Evolutionary conservation across 2,329 filamentous ascomycete species (phyloP).

Genomic region (Neofusicoccum laricinum): DNA sequence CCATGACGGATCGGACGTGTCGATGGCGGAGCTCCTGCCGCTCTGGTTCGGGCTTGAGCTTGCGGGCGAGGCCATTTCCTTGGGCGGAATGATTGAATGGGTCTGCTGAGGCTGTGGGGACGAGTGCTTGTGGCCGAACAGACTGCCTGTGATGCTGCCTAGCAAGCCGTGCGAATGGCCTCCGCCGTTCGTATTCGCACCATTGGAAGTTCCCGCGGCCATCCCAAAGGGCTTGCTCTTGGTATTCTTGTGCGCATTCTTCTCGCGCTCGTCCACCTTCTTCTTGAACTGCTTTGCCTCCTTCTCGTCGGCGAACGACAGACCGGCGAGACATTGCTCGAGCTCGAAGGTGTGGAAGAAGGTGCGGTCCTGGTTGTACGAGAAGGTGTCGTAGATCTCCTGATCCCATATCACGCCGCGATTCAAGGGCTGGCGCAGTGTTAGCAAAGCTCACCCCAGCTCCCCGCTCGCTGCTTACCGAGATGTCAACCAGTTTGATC

Average conservation of each 20-base stretch:
- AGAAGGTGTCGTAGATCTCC: conserved; percentile 93
- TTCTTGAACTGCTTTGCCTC: conserved; percentile 96
- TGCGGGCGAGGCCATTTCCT: conserved; percentile 36
- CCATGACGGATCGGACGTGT: conserved; percentile 61
- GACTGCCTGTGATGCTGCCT: conserved; percentile 34
- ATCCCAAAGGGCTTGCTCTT: conserved; percentile 69
- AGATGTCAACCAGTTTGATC: conserved; percentile 96
- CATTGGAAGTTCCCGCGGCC: conserved; percentile 34
- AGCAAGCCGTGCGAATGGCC: conserved; percentile 47
- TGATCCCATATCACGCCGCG: conserved; percentile 94
- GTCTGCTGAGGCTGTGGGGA: conserved; percentile 40
- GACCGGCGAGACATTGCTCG: conserved; percentile 82
- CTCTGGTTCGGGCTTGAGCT: conserved; percentile 31
- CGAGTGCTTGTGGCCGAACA: conserved; percentile 50
- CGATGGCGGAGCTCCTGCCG: conserved; percentile 48
- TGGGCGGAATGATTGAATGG: conserved; percentile 49
- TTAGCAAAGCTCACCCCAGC: conserved; percentile 13
- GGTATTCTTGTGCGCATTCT: conserved; percentile 89
- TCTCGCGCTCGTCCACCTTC: conserved; percentile 95
- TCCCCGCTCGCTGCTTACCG: conserved; percentile 57
- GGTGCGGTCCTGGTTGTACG: conserved; percentile 93
- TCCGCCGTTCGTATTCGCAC: conserved; percentile 21
- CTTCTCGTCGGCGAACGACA: conserved; percentile 95
- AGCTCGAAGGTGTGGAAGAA: conserved; percentile 98
- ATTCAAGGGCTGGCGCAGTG: conserved; percentile 60